Evolutionary conservation across 192 early-diverging fungal genomes (phyloP), one percentile per base, ranked within the genome.

Genomic region (Linnemannia exigua): DNA sequence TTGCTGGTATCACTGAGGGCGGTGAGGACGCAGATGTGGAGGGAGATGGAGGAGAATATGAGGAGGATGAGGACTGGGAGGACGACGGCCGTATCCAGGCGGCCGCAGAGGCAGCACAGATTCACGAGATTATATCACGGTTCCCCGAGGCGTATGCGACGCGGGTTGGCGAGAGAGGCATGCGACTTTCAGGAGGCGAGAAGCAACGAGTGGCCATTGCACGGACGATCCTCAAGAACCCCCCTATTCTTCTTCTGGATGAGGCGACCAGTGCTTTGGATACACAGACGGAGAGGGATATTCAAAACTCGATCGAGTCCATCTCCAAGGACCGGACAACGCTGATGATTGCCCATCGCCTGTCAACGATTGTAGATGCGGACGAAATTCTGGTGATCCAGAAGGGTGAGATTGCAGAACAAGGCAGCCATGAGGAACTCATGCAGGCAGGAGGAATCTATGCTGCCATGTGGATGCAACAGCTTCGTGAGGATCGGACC

Each of bases 181-280:
- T 96, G 87, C 91, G 97, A 44, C 89, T 99, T 22, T 94, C 93
- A 70, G 97, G 97, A 38, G 97, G 97, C 33, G 98, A 99, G 83
- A 96, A 96, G 75, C 94, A 96, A 69, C 92, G 97, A 35, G 92
- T 99, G 74, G 96, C 95, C 8, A 96, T 96, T 92, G 96, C 96
- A 0, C 92, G 97, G 47, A 96, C 97, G 0, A 86, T 98, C 46
- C 94, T 98, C 69, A 94, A 88, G 78, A 89, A 88, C 44, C 90
- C 92, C 25, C 90, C 91, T 0, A 91, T 94, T 35, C 50, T 93
- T 47, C 87, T 94, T 54, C 89, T 93, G 81, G 93, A 94, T 74
- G 93, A 94, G 67, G 92, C 92, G 66, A 93, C 92, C 12, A 92
- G 90, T 22, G 93, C 93, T 5, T 77, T 94, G 67, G 92, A 93